Evolutionary conservation across 176 grass and related monocot genomes (phyloP).

Genomic region (Tuctoria greenei): DNA sequence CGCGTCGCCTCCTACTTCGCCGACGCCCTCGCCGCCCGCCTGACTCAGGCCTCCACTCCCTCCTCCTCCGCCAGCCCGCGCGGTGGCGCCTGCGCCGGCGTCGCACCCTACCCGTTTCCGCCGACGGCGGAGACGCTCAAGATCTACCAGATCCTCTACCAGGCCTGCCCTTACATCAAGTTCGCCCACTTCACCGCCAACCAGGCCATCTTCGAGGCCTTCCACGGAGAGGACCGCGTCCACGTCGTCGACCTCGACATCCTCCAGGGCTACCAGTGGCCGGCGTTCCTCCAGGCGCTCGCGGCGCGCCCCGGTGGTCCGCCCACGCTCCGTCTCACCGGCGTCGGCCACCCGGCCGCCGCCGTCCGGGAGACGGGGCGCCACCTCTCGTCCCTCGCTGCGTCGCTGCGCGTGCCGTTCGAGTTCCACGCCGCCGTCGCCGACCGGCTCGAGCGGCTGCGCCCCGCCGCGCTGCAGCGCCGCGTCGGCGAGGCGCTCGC

Average conservation of each 20-base stretch:
- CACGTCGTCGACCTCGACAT: conserved; percentile 92
- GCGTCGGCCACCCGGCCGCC: conserved; percentile 60
- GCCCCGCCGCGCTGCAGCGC: conserved; percentile 63
- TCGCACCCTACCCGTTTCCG: conserved; percentile 35
- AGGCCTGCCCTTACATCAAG: conserved; percentile 90
- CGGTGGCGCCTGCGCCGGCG: not conserved
- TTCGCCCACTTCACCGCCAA: conserved; percentile 93
- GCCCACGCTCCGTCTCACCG: conserved; percentile 70
- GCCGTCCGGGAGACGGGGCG: conserved; percentile 67
- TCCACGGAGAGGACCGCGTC: conserved; percentile 74
- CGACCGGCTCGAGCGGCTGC: conserved; percentile 56
- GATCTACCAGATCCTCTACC: conserved; percentile 84
- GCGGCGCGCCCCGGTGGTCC: conserved; percentile 63
- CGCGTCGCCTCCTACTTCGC: conserved; percentile 62
- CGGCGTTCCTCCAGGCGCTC: conserved; percentile 77
- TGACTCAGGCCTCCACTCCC: conserved; percentile 44
- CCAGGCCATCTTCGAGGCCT: conserved; percentile 92
- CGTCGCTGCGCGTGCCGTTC: conserved; percentile 71
- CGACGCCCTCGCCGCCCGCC: conserved; percentile 50
- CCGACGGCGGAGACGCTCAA: conserved; percentile 52
- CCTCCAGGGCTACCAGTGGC: conserved; percentile 92
- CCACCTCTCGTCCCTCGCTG: conserved; percentile 64
- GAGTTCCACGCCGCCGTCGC: conserved; percentile 76
- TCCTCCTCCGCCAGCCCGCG: conserved; percentile 14
- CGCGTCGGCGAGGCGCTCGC: conserved; percentile 74